phyloP scores from a whole-genome alignment of 1,139 yeast species.

The Yamadazyma diddensiae region DNA sequence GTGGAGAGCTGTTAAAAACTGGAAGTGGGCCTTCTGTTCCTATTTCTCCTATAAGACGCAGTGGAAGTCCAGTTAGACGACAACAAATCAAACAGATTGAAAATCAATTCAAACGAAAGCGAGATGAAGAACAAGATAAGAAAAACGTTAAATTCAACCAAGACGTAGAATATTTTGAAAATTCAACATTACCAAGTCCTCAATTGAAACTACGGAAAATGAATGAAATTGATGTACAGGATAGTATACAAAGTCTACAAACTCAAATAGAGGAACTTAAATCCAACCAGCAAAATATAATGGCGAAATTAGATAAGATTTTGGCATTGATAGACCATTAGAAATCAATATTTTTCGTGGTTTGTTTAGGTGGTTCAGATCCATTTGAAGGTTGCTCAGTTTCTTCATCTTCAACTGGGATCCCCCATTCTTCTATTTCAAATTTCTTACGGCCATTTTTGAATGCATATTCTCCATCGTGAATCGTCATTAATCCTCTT shows the following conservation, averaged over 20 bases:
- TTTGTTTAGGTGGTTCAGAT: slow-evolving; percentile 16
- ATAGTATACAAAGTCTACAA: slow-evolving; percentile 1
- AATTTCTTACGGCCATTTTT: slow-evolving; percentile 79
- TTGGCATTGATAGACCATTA: slow-evolving; percentile 12
- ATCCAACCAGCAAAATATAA: slow-evolving; percentile 13
- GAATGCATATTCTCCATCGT: slow-evolving; percentile 79
- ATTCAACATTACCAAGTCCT: slow-evolving; percentile 5
- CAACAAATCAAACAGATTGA: slow-evolving; percentile 30
- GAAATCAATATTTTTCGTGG: slow-evolving; percentile 37
- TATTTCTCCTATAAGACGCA: slow-evolving; percentile 29
- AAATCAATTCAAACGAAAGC: slow-evolving; percentile 8
- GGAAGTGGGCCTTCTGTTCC: slow-evolving; percentile 43
- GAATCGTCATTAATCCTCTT: slow-evolving; percentile 74
- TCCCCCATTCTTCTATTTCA: slow-evolving; percentile 90
- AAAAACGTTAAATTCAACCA: slow-evolving; percentile 17
- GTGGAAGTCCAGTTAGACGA: slow-evolving; percentile 38
- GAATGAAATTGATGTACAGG: slow-evolving; percentile 1
- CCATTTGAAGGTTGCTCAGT: slow-evolving; percentile 35
- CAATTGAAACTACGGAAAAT: slow-evolving; percentile 4
- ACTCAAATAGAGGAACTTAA: slow-evolving; percentile 11
- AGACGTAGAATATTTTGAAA: slow-evolving; percentile 13
- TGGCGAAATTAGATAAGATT: slow-evolving; percentile 13
- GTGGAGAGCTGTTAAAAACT: too few species aligned
- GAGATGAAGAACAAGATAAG: slow-evolving; percentile 2
- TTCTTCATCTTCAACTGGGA: slow-evolving; percentile 84